Evolutionary conservation across 116 monocot species (phyloP), one percentile per base, ranked within the genome.

Genomic region (Papilionanthe hybrid): DNA sequence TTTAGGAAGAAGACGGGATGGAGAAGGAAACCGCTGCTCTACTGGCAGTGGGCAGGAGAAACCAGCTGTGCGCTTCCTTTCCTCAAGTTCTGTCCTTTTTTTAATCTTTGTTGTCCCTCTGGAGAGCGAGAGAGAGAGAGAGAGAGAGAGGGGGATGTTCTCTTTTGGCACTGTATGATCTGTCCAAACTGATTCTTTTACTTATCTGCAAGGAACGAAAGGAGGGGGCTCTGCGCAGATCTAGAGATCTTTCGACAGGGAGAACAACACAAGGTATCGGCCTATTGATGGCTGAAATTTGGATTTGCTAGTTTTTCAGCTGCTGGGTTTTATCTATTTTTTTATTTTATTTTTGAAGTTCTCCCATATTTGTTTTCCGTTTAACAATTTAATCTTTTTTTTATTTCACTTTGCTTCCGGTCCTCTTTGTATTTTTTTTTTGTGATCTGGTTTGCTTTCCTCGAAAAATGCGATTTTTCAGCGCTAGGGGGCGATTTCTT

Each of bases 171-270:
- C 69, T 30, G 15, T 37, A 12, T 28, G 69, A 69, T 69, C 28
- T 22, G 23, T 28, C 27, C 32, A 32, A 22, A 69, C 5, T 32
- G 69, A 15, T 32, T 37, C 32, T 69, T 69, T 69, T 69, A 37
- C 15, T 69, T 69, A 10, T 69, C 69, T 69, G 28, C 23, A 22
- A 69, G 69, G 32, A 69, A 69, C 32, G 37, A 32, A 69, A 5
- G 13, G 12, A 60, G 69, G 15, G 37, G 4, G 72, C 43, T 73
- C 72, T 41, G n/a, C 20, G 43, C 42, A 73, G 72, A 73, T 73
- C 72, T 73, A 30, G 42, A 42, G 72, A 73, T 44, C 72, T 37
- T 37, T 20, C 72, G 22, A 20, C 72, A n/a, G n/a, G 72, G 72
- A 73, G 43, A 43, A 43, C 72, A 41, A 3, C 43, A 4, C 20